Evolutionary conservation across 2,329 filamentous ascomycete genomes (phyloP), one percentile per base, ranked within the genome.

Genomic region (Fusarium setosum): DNA sequence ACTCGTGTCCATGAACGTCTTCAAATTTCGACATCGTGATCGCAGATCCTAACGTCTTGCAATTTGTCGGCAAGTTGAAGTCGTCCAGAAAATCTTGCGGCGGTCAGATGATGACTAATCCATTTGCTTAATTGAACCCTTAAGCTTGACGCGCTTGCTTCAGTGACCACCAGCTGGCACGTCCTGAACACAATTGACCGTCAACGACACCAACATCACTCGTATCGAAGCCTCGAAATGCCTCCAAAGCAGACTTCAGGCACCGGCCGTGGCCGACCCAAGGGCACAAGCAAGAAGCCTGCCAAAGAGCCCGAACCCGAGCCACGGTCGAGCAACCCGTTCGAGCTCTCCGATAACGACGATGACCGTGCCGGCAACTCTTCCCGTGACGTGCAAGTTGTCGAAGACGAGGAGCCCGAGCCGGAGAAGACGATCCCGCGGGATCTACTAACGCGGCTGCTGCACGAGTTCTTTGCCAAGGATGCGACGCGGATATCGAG

Each of bases 381-480:
- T 9, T 66, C 72, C 4, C 72, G 69, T 4, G 72, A 73, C 1
- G 72, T 74, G 13, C 40, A 59, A 26, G 56, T 50, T 9, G 55
- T 59, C 5, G 71, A 70, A 6, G 70, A 76, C 3, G 79, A 78
- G 4, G 71, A 75, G 4, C 77, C 77, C 5, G 75, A 79, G 12
- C 74, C 75, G 0, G 77, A 78, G 26, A 80, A 81, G 63, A 79
- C 80, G 47, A 91, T 97, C 24, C 92, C 94, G 0, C 83, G 86
- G 4, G 89, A 92, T 40, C 83, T 98, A 1, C 79, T 97, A 37
- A 91, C 92, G 10, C 86, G 89, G 32, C 80, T 97, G 4, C 82
- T 97, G 31, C 90, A 96, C 74, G 88, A 94, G 70, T 88, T 92
- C 74, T 97, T 97, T 73, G 83, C 90, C 69, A 84, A 86, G 61